A percentile compares a stretch with the other conserved stretches of the same genome.
phyloP scores from a whole-genome alignment of 331 rosid genomes.

The Prunus yedoensis region DNA sequence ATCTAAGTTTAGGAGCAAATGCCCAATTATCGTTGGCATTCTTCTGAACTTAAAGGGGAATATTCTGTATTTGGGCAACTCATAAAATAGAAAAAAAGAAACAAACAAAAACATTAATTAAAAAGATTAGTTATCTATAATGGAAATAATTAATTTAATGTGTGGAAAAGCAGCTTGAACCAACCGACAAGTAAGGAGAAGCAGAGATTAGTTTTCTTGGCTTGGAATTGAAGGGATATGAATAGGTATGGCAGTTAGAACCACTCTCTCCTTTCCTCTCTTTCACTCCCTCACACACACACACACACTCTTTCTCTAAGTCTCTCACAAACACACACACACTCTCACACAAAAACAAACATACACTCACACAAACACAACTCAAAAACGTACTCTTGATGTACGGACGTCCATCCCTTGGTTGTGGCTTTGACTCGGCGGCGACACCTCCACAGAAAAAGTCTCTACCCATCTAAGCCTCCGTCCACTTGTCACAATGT shows the following conservation, averaged over 20 bases:
- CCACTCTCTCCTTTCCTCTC: constrained; percentile 34
- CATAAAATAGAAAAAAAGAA: neutral
- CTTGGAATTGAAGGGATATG: constrained; percentile 68
- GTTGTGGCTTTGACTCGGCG: constrained; percentile 46
- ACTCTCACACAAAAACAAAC: neutral
- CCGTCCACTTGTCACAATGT: constrained; percentile 72
- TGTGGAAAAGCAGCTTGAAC: constrained; percentile 46
- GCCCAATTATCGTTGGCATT: neutral
- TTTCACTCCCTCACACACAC: constrained; percentile 28
- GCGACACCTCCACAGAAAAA: constrained; percentile 73
- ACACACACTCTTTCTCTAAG: constrained; percentile 26
- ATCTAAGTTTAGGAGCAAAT: neutral
- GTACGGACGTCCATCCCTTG: constrained; percentile 38
- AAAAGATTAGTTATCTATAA: neutral
- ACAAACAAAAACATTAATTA: neutral
- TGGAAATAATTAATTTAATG: neutral
- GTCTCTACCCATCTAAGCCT: constrained; percentile 48
- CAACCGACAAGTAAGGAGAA: constrained; percentile 65
- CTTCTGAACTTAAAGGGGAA: neutral
- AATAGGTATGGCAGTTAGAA: constrained; percentile 54
- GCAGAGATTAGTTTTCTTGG: constrained; percentile 55
- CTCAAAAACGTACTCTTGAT: constrained; percentile 5
- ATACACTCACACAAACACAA: constrained; percentile 1
- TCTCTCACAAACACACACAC: constrained; percentile 12
- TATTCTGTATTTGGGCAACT: neutral